Base-by-base conservation (phyloP, 1,284 basidiomycete genomes). In the Boletellus dicymbophilus region DNA sequence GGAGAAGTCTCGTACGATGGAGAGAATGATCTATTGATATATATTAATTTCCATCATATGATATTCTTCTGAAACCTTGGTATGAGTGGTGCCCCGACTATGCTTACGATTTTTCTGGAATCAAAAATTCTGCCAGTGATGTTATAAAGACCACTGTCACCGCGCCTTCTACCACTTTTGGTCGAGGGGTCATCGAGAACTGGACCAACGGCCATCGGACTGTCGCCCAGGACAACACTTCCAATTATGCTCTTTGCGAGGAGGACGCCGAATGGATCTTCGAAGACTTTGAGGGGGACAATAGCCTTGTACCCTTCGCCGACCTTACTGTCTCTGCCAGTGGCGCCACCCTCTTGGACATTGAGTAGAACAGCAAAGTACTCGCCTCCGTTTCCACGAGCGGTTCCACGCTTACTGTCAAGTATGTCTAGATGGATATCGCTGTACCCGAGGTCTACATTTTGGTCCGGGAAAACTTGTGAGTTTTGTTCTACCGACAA, bases 211-310 rank as follows among this genome's bases (percentile, higher is more conserved):
- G 40, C 7, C 30, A 54, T n/a, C n/a, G n/a, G 37, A 49, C 43
- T 4, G 46, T 52, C 23, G 39, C 21, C 2, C 1, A 52, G 37
- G 4, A 27, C 0, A 12, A 64, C 33, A 44, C 27, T 10, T 66
- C 61, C 28, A 18, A 37, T 4, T 42, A 34, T 5, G 34, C 59
- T 37, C 61, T 64, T n/a, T 66, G 59, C 30, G 40, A 45, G 37
- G 6, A 46, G 47, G 51, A 52, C 13, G 60, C 53, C 8, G 60
- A 66, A 37, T 66, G 60, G 63, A 62, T 62, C 27, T 47, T 62
- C 8, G 63, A 66, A 13, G 61, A 61, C 48, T 50, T 54, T 42
- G 22, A 49, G 18, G 11, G 45, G 20, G 18, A 23, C 13, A 37
- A 31, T 21, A 1, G 0, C 2, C 38, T 30, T 10, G 55, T 55